phyloP scores from a whole-genome alignment of 768 basidiomycete species.

The Rhodotorula diobovata region DNA sequence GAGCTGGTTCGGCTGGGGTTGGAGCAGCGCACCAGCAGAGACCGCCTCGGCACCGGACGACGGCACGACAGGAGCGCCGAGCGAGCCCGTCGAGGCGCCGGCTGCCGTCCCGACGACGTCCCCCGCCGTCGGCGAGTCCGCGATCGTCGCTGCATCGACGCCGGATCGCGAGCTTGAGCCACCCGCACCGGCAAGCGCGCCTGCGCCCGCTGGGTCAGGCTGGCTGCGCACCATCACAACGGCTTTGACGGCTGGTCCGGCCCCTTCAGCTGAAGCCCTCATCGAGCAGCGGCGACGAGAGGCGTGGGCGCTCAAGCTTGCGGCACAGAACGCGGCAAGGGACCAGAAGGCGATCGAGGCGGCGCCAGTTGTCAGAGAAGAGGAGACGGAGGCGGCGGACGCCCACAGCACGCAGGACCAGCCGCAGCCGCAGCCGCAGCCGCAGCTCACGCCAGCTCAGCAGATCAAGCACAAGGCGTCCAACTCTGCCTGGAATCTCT shows the following conservation, averaged over 20 bases:
- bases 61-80: too few relatives aligned
- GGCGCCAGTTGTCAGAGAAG: background rate
- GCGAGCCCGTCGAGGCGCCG: too few relatives aligned
- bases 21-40: background rate
- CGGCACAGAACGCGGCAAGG: background rate
- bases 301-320: slow-evolving; percentile 23
- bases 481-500: background rate
- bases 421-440: background rate
- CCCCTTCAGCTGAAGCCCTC: slow-evolving; percentile 8
- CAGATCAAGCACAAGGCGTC: slow-evolving; percentile 5
- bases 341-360: slow-evolving; percentile 3
- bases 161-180: background rate
- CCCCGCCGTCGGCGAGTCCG: too few relatives aligned
- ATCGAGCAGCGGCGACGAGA: slow-evolving; percentile 7
- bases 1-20: slow-evolving; percentile 33
- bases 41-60: background rate
- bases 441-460: background rate
- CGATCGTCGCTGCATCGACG: too few relatives aligned
- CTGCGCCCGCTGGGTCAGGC: background rate
- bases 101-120: too few relatives aligned
- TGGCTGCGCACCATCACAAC: background rate
- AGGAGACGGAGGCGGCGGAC: background rate
- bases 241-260: slow-evolving; percentile 4
- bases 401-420: background rate
- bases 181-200: background rate